These are phyloP conservation scores for Penicillium bialowiezense DNA, from an alignment of 495 filamentous ascomycete genomes.

Conservation along the genomic window DNA sequence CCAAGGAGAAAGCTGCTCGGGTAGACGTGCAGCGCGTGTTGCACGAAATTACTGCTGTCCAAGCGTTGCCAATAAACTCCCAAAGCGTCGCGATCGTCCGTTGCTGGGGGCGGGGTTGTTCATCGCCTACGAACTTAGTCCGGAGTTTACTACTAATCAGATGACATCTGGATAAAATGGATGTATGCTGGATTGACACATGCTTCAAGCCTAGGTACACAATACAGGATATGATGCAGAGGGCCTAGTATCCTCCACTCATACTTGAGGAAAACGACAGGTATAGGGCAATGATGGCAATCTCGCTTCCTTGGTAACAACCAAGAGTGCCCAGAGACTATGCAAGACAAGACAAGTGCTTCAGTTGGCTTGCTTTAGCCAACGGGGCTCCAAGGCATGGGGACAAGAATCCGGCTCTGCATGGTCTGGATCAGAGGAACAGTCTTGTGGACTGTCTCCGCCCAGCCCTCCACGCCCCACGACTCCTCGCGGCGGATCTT, in stretches of 20 bases:
- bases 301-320: not conserved
- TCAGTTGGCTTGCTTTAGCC: constrained; percentile 44
- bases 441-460: constrained; percentile 97
- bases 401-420: constrained; percentile 89
- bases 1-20: not conserved
- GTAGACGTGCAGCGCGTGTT: constrained; percentile 8
- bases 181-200: constrained; percentile 14
- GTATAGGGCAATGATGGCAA: not conserved
- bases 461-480: constrained; percentile 94
- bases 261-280: not conserved
- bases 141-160: no score
- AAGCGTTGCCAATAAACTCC: constrained; percentile 19
- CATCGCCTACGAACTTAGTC: no score
- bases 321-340: not conserved
- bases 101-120: constrained; percentile 20
- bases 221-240: constrained; percentile 16
- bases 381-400: constrained; percentile 95
- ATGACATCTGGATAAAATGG: no score
- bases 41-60: not conserved
- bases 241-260: not conserved
- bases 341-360: not conserved
- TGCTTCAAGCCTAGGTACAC: constrained; percentile 24
- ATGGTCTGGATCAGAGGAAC: constrained; percentile 95
- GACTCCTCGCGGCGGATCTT: constrained; percentile 90
- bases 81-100: constrained; percentile 12